A percentile compares a stretch with the other conserved stretches of the same genome.
Conservation (phyloP, 495 filamentous ascomycete species). For the Amphirosellinia nigrospora region DNA sequence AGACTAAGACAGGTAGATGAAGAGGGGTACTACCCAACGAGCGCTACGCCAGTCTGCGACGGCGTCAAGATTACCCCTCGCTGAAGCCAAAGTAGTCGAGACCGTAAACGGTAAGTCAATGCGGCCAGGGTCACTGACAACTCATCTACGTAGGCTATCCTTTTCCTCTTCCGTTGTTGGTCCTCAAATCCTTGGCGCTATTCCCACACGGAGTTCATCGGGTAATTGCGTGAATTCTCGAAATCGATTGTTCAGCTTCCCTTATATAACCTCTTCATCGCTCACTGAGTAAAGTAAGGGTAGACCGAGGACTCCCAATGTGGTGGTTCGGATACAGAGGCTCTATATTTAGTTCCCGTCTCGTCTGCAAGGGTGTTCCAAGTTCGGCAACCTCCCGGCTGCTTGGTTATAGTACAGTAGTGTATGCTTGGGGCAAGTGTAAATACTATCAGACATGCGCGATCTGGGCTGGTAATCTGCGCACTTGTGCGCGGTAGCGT, state of each 20-base stretch:
- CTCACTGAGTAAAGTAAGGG: background rate
- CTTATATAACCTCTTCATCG: background rate
- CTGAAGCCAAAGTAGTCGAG: background rate
- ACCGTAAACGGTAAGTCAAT: conserved; percentile 21
- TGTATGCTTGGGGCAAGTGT: background rate
- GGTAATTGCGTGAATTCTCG: background rate
- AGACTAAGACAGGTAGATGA: too few relatives aligned
- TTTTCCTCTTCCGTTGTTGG: conserved; percentile 17
- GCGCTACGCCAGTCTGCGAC: background rate
- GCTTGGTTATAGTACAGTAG: background rate
- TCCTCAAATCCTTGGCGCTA: background rate
- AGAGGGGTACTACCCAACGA: conserved; percentile 1
- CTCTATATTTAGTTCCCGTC: conserved; percentile 20
- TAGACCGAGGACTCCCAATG: background rate
- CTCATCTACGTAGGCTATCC: conserved; percentile 22
- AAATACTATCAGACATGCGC: background rate
- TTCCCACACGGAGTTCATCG: conserved; percentile 1
- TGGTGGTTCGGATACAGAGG: background rate
- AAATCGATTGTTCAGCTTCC: background rate
- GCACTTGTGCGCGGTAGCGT: background rate
- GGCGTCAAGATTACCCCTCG: conserved; percentile 7
- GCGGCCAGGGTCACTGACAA: conserved; percentile 25
- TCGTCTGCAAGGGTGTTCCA: conserved; percentile 14
- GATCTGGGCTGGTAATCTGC: conserved; percentile 10
- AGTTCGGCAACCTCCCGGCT: background rate